Evolutionary conservation across 805 yeast genomes (phyloP).

Genomic region (Zygoascus ofunaensis): DNA sequence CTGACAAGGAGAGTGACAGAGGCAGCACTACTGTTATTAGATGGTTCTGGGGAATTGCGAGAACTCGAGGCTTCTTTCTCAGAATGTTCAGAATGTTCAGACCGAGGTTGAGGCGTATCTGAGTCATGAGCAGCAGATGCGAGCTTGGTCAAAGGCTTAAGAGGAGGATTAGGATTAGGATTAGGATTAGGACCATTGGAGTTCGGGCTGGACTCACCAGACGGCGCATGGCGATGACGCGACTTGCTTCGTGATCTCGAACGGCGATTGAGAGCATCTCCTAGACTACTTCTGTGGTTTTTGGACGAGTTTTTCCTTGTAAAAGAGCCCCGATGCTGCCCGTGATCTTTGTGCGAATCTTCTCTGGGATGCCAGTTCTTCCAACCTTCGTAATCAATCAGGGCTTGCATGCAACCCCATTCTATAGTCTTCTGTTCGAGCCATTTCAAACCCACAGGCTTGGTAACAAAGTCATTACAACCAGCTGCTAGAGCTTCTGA

Average conservation of each 20-base stretch:
- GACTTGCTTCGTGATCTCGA: conserved; percentile 1
- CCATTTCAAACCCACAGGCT: conserved; percentile 94
- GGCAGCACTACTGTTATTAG: too few species aligned
- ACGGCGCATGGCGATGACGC: not conserved
- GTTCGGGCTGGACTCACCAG: not conserved
- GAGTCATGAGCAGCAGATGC: not conserved
- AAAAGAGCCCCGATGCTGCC: too few species aligned
- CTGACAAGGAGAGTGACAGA: too few species aligned
- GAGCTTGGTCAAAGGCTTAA: not conserved
- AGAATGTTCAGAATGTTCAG: not conserved
- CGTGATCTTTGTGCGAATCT: too few species aligned
- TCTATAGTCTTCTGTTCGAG: conserved; percentile 78
- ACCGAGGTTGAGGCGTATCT: not conserved
- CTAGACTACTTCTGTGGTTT: not conserved
- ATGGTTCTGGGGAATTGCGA: too few species aligned
- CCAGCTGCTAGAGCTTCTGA: conserved; percentile 93
- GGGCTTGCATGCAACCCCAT: conserved; percentile 99
- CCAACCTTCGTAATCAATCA: conserved; percentile 94
- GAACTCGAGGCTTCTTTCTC: too few species aligned
- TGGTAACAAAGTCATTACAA: conserved; percentile 91
- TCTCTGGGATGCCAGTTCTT: conserved; percentile 28
- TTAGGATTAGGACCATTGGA: not conserved
- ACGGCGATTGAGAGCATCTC: not conserved
- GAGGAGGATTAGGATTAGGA: not conserved
- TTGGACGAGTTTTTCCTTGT: too few species aligned